Base-by-base conservation (phyloP, 179 eudicot species). In the Beta lomatogona region DNA sequence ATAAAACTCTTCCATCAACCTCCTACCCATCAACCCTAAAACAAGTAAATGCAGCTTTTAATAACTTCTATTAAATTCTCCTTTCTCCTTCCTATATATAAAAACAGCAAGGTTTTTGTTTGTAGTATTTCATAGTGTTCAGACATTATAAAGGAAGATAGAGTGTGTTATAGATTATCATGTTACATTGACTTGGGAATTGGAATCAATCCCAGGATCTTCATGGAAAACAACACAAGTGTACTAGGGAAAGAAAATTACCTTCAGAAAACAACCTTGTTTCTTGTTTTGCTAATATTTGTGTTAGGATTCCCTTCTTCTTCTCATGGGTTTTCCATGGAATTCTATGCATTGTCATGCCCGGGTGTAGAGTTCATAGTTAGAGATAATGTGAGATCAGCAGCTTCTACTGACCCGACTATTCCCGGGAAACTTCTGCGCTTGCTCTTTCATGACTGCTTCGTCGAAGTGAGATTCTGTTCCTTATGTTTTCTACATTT, bases 401-500 rank as follows among this genome's bases (percentile, higher is more conserved):
- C 90, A 48, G 55, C 89, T 59, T 77, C 88, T 44, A 5, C 74
- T 60, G 96, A 92, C 85, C 90, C 90, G 14, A 82, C 89, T 64
- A 55, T 91, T 11, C 92, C 93, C 12, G 85, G 89, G 16, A 91
- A 91, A 66, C 76, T 93, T 18, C 79, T 93, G 22, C 79, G 97
- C 70, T 88, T 93, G 63, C 87, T 93, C 85, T 93, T 93, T 54
- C 97, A 93, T 81, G 98, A 92, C 80, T 93, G 98, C 88, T 91
- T 90, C 84, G 97, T 91, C 63, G 87, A 92, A 85, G 97, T 92
- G 75, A 86, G 85, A 83, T 52, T 78, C 44, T 36, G 64, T 50
- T 48, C 75, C 78, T 44, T 60, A 53, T 11, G 41, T 67, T 36
- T 18, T 67, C 13, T 22, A 58, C 5, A 3, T 36, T 36, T 36